Percentiles rank a stretch among this genome's conserved stretches.
Evolutionary conservation across 2,329 filamentous ascomycete genomes (phyloP).

Genomic region (Talaromyces funiculosus): DNA sequence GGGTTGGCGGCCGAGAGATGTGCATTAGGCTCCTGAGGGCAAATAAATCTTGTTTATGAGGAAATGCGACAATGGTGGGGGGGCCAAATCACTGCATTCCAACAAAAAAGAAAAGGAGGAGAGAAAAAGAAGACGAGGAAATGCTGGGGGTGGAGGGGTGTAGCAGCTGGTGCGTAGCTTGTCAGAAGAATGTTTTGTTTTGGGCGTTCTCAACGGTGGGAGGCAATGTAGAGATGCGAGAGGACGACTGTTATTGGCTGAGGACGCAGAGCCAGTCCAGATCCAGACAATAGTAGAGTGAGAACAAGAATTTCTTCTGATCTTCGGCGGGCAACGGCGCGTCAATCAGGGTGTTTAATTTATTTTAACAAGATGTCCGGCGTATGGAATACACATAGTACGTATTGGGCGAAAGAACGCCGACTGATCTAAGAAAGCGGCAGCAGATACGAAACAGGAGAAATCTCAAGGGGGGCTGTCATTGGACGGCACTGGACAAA

Average conservation of each 20-base stretch:
- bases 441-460: slow-evolving; percentile 6
- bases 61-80: not conserved
- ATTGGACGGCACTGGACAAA: not conserved
- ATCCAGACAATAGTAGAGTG: not conserved
- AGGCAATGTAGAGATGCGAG: not conserved
- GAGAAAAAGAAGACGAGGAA: not conserved
- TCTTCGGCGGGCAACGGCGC: not conserved
- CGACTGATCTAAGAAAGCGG: not conserved
- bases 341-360: not conserved
- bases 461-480: not conserved
- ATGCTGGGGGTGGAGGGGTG: slow-evolving; percentile 3
- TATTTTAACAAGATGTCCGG: not conserved
- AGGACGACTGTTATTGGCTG: not conserved
- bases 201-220: slow-evolving; percentile 22
- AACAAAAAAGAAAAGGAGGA: not conserved
- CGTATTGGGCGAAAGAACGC: not conserved
- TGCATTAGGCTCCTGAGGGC: not conserved
- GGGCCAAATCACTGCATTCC: not conserved
- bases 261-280: not conserved
- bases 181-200: slow-evolving; percentile 28
- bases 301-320: not conserved
- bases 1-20: not conserved
- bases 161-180: not conserved
- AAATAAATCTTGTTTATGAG: not conserved
- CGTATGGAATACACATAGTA: not conserved